Evolutionary conservation across 163 green algal genomes (phyloP), one percentile per base, ranked within the genome.

Genomic region (Prototheca cutis): DNA sequence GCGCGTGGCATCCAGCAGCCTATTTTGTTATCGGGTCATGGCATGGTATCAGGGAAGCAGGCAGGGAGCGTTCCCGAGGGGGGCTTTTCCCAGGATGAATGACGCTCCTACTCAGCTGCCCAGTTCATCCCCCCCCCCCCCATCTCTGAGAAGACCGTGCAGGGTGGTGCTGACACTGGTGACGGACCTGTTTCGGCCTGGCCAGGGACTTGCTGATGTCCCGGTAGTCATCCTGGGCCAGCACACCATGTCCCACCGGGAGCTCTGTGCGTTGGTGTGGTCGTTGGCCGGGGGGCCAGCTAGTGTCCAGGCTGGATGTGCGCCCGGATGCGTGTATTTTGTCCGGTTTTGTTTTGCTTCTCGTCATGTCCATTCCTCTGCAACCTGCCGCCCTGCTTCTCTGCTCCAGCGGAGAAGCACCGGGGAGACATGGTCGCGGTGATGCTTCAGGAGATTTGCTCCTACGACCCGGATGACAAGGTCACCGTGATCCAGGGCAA

Each of bases 201-300:
- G 70, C 8, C 30, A 15, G 8, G 45, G 31, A 8, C 68, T 59
- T 27, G 27, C 29, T 2, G 70, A 77, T 27, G 67, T 42, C 3
- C 70, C 64, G 48, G 34, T 51, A 5, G 48, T 67, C 3, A 51
- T 72, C 5, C 64, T 77, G 7, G 55, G 64, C n/a, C 60, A 73
- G n/a, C 70, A 77, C 42, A 62, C 66, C 52, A 58, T 77, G n/a
- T 71, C 64, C 2, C 55, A 64, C 19, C 55, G 70, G 21, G 61
- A 71, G 45, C 51, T 76, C 40, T 57, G 58, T 61, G 56, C 23
- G 54, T 48, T 40, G 25, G 8, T 29, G 24, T 45, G 29, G 40
- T 5, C 25, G 27, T n/a, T 34, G 39, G 1, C 4, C 39, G 31
- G 4, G n/a, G 13, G 7, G 34, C 2, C 4, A 42, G 25, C 5